These are phyloP conservation scores for Gonium pectorale DNA, from an alignment of 139 green algal species.

Conservation along the genomic window DNA sequence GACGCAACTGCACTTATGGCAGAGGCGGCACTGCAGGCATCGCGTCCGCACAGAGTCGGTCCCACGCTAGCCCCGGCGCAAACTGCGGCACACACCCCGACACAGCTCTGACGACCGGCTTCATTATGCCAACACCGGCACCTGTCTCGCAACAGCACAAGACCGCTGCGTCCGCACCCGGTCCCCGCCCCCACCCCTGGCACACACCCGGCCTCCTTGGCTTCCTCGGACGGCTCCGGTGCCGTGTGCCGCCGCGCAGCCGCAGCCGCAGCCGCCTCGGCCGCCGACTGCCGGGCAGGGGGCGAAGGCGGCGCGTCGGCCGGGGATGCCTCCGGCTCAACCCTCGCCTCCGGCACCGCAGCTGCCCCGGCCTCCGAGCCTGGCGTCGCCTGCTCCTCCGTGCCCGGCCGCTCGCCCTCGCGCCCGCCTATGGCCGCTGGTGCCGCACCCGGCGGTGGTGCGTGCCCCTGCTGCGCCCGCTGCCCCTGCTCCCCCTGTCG, in stretches of 20 bases:
- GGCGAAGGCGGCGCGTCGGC: not conserved
- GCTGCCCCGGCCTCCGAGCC: not conserved
- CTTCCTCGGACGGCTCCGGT: not conserved
- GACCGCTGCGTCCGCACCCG: too few relatives aligned
- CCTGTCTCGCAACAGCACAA: too few relatives aligned
- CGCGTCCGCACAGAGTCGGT: too few relatives aligned
- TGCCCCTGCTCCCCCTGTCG: not conserved
- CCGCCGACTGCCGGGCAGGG: not conserved
- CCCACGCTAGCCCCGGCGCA: too few relatives aligned
- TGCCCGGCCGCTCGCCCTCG: not conserved
- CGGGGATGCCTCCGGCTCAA: not conserved
- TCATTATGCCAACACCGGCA: too few relatives aligned
- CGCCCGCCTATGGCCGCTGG: not conserved
- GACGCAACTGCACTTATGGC: too few relatives aligned
- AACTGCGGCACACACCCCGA: too few relatives aligned
- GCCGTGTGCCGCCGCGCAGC: slow-evolving; percentile 17
- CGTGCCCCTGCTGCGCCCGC: not conserved
- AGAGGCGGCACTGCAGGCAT: too few relatives aligned
- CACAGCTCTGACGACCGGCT: too few relatives aligned
- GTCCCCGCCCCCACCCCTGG: not conserved
- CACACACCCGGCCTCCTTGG: slow-evolving; percentile 12
- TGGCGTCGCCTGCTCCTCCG: not conserved
- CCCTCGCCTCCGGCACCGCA: not conserved
- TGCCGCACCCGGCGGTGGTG: not conserved
- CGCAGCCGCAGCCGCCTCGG: slow-evolving; percentile 2